Evolutionary conservation across 2,329 filamentous ascomycete genomes (phyloP).

Genomic region (Ophiostoma montium): DNA sequence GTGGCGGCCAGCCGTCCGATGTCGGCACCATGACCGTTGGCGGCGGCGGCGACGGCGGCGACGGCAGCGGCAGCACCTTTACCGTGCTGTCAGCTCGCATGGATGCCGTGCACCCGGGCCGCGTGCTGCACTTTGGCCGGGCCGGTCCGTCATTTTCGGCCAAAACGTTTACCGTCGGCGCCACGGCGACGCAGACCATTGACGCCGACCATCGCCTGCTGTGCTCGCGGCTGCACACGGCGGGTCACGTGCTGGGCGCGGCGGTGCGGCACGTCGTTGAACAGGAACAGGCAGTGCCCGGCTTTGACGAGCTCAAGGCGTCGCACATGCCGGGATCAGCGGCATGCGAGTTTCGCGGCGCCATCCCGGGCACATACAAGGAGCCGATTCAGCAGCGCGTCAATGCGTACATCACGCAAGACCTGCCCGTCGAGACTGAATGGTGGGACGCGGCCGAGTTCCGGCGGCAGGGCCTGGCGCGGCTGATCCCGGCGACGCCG

Average conservation of each 20-base stretch:
- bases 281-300: slow-evolving; percentile 31
- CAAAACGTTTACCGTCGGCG: slow-evolving; percentile 25
- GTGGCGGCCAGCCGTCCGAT: slow-evolving; percentile 60
- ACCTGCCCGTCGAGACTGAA: slow-evolving; percentile 46
- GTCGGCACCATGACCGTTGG: slow-evolving; percentile 36
- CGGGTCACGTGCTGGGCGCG: slow-evolving; percentile 56
- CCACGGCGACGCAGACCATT: slow-evolving; percentile 40
- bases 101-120: slow-evolving; percentile 32
- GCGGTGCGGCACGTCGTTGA: slow-evolving; percentile 48
- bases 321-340: slow-evolving; percentile 56
- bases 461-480: slow-evolving; percentile 33
- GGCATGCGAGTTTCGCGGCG: slow-evolving; percentile 51
- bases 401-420: slow-evolving; percentile 40
- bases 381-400: slow-evolving; percentile 45
- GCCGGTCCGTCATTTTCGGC: slow-evolving; percentile 23
- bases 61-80: slow-evolving; percentile 30
- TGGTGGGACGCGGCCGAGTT: slow-evolving; percentile 57
- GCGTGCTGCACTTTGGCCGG: slow-evolving; percentile 52
- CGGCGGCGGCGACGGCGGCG: too few species aligned
- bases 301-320: slow-evolving; percentile 55
- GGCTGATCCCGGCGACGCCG: slow-evolving; percentile 31
- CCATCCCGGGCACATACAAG: slow-evolving; percentile 51
- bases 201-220: slow-evolving; percentile 45
- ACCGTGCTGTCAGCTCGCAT: slow-evolving; percentile 43
- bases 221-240: slow-evolving; percentile 58